Base-by-base conservation (phyloP, 1,284 basidiomycete species). In the Pisolithus thermaeus region DNA sequence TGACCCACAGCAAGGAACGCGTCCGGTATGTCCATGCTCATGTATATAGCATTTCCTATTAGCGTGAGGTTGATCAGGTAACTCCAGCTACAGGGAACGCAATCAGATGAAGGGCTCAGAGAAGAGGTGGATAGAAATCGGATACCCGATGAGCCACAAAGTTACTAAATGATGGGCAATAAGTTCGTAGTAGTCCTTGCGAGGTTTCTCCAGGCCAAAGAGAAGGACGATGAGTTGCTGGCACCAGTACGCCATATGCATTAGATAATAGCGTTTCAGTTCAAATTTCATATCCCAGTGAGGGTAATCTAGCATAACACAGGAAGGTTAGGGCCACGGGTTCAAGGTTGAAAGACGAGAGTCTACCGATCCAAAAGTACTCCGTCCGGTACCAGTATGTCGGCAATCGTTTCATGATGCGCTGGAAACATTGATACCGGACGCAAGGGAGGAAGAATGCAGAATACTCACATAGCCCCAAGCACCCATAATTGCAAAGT, bases 11-110 rank as follows among this genome's bases (percentile, higher is more conserved):
- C 92, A 20, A 99, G 78, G 72, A 90, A 92, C 22, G 83, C 73
- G 65, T 99, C 96, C 3, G 94, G 93, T 32, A 96, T 79, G 72
- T 99, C 96, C 96, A 98, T 99, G 66, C 93, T 96, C 63, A 96
- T 79, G 62, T 90, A 98, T 25, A 99, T 83, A 2, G 93, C 89
- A 57, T 92, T 92, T 12, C 96, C 96, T 49, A 97, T 95, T 59
- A 84, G 74, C 0, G 95, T 97, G 47, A 92, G 57, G 64, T 92
- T 92, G 60, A 89, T 58, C 36, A 83, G 66, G 63, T 95, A 97
- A 62, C 90, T 93, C 93, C 94, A 96, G 48, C 90, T 89, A 59
- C 22, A 50, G 37, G 45, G 1, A 38, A 43, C 50, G 9, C 37
- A 56, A 18, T 58, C 36, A 49, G 43, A 20, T 7, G 49, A 36